Base-by-base conservation (phyloP, 2,329 filamentous ascomycete species). In the Colletotrichum nymphaeae region DNA sequence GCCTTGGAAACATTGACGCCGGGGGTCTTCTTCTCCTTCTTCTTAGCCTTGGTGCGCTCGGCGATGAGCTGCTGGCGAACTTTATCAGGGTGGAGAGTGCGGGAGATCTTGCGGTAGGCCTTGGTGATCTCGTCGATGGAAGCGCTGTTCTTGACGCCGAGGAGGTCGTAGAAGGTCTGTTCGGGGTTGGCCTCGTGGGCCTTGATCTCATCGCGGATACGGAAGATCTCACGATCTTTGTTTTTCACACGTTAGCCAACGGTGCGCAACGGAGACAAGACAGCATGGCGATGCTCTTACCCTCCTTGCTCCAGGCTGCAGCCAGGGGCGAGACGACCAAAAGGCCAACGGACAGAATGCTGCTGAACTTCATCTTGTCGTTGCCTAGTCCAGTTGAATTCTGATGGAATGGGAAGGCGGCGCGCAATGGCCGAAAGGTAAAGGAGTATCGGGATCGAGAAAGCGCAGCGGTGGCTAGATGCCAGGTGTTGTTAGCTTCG, bases 211-310 rank as follows among this genome's bases (percentile, higher is more conserved):
- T 98, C 95, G 80, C 93, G 93, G 75, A 99, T 89, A 78, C 95
- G 94, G 87, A 99, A 99, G 86, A 99, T 98, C 85, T 99, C 97
- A 81, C 97, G 95, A 85, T 99, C 97, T 97, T 52, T 63, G 7
- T 63, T 32, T 30, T 26, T 30, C 22, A 11, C 59, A n/a, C 32
- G 66, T 72, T 67, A 70, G 67, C 46, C 63, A 71, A 63, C 24
- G 32, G 35, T n/a, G 62, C n/a, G 26, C 35, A 12, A 53, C 32
- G 53, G 63, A 30, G 24, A 26, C n/a, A 30, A 32, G 12, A 24
- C 26, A 32, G 6, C 16, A 19, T 62, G 52, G 42, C 57, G 52
- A 32, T 35, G 16, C 59, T 35, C 86, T 77, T 84, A 93, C 94
- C 94, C 89, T 97, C 94, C 84, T 97, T 97, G 70, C 91, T 91